Evolutionary conservation across 805 yeast genomes (phyloP), one percentile per base, ranked within the genome.

Genomic region (Tetrapisispora fleetii): DNA sequence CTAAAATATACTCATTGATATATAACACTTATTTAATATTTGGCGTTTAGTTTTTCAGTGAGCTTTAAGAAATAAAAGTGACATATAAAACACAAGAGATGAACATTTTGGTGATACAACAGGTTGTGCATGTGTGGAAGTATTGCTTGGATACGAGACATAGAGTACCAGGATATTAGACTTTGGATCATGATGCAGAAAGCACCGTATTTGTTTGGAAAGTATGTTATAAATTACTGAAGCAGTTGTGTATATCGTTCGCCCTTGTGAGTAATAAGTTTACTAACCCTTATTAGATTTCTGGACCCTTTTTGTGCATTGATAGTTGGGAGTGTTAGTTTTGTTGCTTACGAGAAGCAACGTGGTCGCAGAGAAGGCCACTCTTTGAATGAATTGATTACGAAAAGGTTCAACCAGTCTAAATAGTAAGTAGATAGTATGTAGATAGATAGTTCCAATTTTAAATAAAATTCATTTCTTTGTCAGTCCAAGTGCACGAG

Each of bases 281-380:
- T n/a, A 42, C 52, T 55, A 58, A 55, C 54, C 52, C 22, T 11
- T 21, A 10, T 27, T 10, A 74, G 83, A 57, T 67, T 71, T 52
- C 60, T 75, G 10, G 95, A 85, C 60, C 88, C 91, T 5, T 27
- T 81, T 2, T 75, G 82, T 52, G 90, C 84, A 2, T 57, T 83
- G 2, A 59, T 71, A 0, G 73, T 83, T 1, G 95, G 95, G 1
- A 72, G 75, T 0, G 65, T 76, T 8, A 78, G 88, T 4, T 85
- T 80, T 61, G 81, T 76, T 53, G 66, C 80, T 10, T 80, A 81
- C 54, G 95, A 85, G 59, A 24, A 65, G 60, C 50, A 71, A 85
- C 54, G 72, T 72, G 1, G 78, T 2, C 18, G 45, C 7, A 21
- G 24, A 37, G n/a, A 24, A 19, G 48, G 45, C 11, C 48, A 46